These are phyloP conservation scores for Limtongia smithiae DNA, from an alignment of 805 yeast species.

Conservation along the genomic window DNA sequence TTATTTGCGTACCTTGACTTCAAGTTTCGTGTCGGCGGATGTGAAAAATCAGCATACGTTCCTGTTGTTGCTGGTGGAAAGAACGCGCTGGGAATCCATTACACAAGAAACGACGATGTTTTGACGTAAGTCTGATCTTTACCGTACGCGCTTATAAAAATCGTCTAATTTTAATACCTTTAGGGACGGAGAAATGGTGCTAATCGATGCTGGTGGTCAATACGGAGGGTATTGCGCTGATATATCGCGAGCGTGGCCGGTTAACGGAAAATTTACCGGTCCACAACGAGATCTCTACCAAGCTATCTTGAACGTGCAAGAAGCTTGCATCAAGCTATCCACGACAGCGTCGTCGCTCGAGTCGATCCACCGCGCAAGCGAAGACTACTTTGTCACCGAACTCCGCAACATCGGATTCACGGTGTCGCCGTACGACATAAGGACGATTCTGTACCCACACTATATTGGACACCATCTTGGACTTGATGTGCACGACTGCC, in stretches of 20 bases:
- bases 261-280: slow-evolving; percentile 62
- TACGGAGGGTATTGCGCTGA: slow-evolving; percentile 94
- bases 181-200: slow-evolving; percentile 72
- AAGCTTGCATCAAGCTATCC: slow-evolving; percentile 69
- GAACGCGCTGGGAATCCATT: slow-evolving; percentile 88
- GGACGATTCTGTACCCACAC: slow-evolving; percentile 70
- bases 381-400: slow-evolving; percentile 55
- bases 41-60: slow-evolving; percentile 83
- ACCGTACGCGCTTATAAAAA: neutral
- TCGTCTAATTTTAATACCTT: too few relatives aligned
- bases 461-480: slow-evolving; percentile 96
- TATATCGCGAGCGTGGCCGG: slow-evolving; percentile 96
- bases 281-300: slow-evolving; percentile 85
- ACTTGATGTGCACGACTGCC: slow-evolving; percentile 70
- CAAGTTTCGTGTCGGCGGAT: slow-evolving; percentile 79
- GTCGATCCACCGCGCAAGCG: slow-evolving; percentile 72
- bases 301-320: slow-evolving; percentile 81
- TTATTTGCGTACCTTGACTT: slow-evolving; percentile 78
- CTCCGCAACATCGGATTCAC: slow-evolving; percentile 68
- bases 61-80: slow-evolving; percentile 95
- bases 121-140: slow-evolving; percentile 36
- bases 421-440: slow-evolving; percentile 10
- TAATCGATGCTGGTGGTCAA: slow-evolving; percentile 93
- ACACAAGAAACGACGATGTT: slow-evolving; percentile 85
- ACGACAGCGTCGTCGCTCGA: slow-evolving; percentile 56